These are phyloP conservation scores for Colletotrichum tropicicola DNA, from an alignment of 2,329 filamentous ascomycete species.

Conservation along the genomic window DNA sequence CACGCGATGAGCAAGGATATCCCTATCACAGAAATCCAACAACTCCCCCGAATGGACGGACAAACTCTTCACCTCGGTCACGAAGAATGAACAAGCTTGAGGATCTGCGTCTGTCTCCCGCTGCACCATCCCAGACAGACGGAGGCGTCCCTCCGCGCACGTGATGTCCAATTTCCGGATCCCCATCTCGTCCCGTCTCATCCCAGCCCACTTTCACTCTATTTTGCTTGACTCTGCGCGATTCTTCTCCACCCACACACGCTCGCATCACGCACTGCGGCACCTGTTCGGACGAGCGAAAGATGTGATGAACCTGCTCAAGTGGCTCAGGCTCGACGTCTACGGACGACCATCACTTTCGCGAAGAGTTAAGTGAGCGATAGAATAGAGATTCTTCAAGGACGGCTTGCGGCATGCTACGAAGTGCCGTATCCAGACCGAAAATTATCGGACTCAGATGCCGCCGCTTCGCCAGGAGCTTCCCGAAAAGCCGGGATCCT, in stretches of 20 bases:
- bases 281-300: background rate
- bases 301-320: background rate
- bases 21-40: background rate
- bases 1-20: background rate
- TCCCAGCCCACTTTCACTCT: conserved; percentile 9
- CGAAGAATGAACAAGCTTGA: background rate
- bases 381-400: background rate
- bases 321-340: background rate
- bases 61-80: background rate
- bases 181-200: conserved; percentile 14
- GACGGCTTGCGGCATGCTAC: too few relatives aligned
- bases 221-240: background rate
- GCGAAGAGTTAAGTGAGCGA: background rate
- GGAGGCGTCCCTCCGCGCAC: conserved; percentile 7
- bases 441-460: background rate
- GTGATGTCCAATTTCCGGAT: conserved; percentile 19
- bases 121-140: background rate
- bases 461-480: background rate
- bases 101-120: background rate
- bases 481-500: background rate
- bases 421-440: too few relatives aligned
- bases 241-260: background rate
- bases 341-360: background rate
- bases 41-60: background rate
- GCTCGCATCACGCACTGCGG: background rate